Base-by-base conservation (phyloP, 208 protist genomes). In the Leishmania lainsoni region DNA sequence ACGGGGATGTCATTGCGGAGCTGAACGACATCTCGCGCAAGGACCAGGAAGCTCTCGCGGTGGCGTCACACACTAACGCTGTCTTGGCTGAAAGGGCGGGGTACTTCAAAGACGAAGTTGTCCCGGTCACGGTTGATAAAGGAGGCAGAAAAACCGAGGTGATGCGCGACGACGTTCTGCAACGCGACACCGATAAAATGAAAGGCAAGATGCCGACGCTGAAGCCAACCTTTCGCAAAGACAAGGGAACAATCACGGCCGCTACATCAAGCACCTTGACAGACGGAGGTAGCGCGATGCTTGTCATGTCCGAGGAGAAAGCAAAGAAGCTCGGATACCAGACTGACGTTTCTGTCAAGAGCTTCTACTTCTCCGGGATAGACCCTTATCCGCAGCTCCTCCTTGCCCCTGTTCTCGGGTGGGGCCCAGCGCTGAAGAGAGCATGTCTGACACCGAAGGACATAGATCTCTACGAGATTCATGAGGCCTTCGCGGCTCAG, bases 401-500 rank as follows among this genome's bases (percentile, higher is more conserved):
- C 3, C 82, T 98, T 42, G 95, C 93, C 22, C 95, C 95, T 59
- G 94, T 91, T 58, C 81, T 97, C 22, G 94, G 92, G 1, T 95
- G 97, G 88, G 94, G 91, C 17, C 84, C 89, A 56, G 80, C 75
- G 56, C 81, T 97, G 45, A 88, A 95, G 70, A 85, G 89, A 68
- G 94, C 93, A 29, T 92, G 92, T 5, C 35, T 97, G 29, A 91
- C 85, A 14, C 45, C 93, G 32, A 85, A 96, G 63, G 91, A 98
- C 72, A 94, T 98, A 52, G 93, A 97, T 78, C 79, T 96, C 8
- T 95, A 93, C 75, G 95, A 98, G 79, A 93, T 98, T 42, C 95
- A 98, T 75, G 95, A 98, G 83, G 95, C 95, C 2, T 98, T 98
- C 80, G 92, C 93, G 29, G 92, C 94, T 51, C 95, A 98, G 85